Conservation (phyloP, 768 basidiomycete species). For the Amanita subjunquillea region DNA sequence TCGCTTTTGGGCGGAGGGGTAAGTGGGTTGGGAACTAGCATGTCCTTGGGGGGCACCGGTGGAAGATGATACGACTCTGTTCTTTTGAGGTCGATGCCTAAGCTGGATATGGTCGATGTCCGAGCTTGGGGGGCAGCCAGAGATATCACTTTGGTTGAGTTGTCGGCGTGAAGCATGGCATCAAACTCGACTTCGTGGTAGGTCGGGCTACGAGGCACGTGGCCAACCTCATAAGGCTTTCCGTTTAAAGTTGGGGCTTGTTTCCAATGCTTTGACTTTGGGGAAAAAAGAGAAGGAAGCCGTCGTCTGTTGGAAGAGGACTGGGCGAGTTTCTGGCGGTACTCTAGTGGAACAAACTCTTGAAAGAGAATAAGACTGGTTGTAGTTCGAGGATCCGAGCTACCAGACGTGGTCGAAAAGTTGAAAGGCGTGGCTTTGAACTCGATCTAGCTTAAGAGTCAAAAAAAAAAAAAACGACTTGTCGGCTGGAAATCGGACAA, state of each 20-base stretch:
- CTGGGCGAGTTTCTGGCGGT: conserved; percentile 63
- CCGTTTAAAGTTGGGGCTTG: conserved; percentile 76
- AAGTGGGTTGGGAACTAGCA: no score
- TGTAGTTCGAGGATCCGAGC: conserved; percentile 60
- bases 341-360: conserved; percentile 88
- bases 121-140: conserved; percentile 12
- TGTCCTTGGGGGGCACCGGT: conserved; percentile 7
- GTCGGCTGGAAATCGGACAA: conserved; percentile 7
- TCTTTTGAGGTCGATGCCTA: conserved; percentile 9
- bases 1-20: not conserved
- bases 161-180: conserved; percentile 51
- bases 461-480: not conserved
- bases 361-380: conserved; percentile 77
- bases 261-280: conserved; percentile 61
- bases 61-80: conserved; percentile 12
- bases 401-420: conserved; percentile 23
- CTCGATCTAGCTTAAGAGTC: conserved; percentile 48
- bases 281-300: conserved; percentile 59
- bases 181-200: conserved; percentile 74
- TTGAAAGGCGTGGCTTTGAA: conserved; percentile 65
- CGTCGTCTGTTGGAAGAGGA: conserved; percentile 43
- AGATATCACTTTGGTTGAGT: conserved; percentile 33
- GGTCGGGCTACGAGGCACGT: conserved; percentile 39
- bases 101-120: conserved; percentile 14
- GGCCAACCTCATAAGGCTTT: conserved; percentile 59